Evolutionary conservation across 495 filamentous ascomycete genomes (phyloP), one percentile per base, ranked within the genome.

Genomic region (Penicillium atrosanguineum): DNA sequence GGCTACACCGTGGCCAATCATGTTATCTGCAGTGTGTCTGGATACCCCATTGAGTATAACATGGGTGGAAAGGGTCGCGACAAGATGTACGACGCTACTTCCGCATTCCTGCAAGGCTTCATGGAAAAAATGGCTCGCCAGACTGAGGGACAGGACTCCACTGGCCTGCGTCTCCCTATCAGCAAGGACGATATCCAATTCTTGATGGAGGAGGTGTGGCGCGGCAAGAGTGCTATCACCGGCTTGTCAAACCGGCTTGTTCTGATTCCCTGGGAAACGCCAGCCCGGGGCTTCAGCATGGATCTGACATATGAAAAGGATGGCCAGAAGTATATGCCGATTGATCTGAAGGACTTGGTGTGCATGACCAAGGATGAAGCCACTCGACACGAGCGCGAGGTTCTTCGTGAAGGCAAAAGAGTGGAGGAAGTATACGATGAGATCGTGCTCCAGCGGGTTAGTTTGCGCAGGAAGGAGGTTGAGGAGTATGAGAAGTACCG

Each of bases 361-460:
- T 89, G 89, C 60, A 91, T 99, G 91, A 97, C 95, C 7, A 97
- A 94, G 69, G 93, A 97, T 53, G 94, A 97, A 67, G 87, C 85
- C n/a, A 73, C 79, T 11, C 76, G 77, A 48, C 94, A 98, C 64
- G 88, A 93, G 63, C 85, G 83, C 56, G 82, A 90, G 62, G 82
- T 96, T 15, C 67, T 97, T n/a, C 83, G 78, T 55, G 89, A 79
- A 1, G 77, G 73, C 6, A 88, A 86, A 76, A 74, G 46, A 14
- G 78, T 78, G 9, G 85, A 89, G 63, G 85, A 93, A 7, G 42
- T 96, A 36, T 97, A 96, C 64, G 81, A 85, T 51, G 63, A 60
- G 21, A 76, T 79, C 18, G 81, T 87, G 1, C 61, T 92, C 11
- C 77, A 83, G 55, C 69, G 73, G 31, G 88, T 95, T 21, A 79